Evolutionary conservation across 345 rosid genomes (phyloP).

Genomic region (Gossypium turneri): DNA sequence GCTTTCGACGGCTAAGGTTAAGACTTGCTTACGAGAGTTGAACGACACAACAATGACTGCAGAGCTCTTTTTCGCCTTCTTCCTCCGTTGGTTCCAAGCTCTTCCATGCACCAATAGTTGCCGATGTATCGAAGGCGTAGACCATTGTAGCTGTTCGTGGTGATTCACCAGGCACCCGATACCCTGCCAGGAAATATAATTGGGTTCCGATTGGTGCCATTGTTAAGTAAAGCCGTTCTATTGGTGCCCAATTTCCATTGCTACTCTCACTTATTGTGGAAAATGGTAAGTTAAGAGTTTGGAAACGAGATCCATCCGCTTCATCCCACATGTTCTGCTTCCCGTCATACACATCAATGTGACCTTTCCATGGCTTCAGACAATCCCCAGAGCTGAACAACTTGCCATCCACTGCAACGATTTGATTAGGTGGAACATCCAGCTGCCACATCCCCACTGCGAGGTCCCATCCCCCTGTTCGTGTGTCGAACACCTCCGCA

Average conservation of each 20-base stretch:
- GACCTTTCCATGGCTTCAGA: slow-evolving; percentile 57
- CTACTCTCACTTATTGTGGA: background rate
- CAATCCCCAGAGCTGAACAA: slow-evolving; percentile 60
- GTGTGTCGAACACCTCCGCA: slow-evolving; percentile 42
- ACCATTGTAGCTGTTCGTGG: slow-evolving; percentile 31
- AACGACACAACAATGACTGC: slow-evolving; percentile 12
- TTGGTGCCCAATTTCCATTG: slow-evolving; percentile 19
- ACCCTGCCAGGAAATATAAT: slow-evolving; percentile 45
- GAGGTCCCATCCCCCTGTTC: slow-evolving; percentile 36
- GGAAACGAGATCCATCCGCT: slow-evolving; percentile 40
- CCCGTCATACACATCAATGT: slow-evolving; percentile 44
- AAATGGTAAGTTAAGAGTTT: slow-evolving; percentile 3
- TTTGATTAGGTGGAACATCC: slow-evolving; percentile 58
- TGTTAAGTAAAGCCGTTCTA: slow-evolving; percentile 34
- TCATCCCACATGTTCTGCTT: slow-evolving; percentile 47
- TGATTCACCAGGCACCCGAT: slow-evolving; percentile 13
- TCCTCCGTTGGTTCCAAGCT: slow-evolving; percentile 25
- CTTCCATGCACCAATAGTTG: slow-evolving; percentile 34
- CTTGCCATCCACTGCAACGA: slow-evolving; percentile 33
- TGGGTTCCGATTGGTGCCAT: slow-evolving; percentile 46
- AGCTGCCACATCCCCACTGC: slow-evolving; percentile 56
- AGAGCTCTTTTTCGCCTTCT: slow-evolving; percentile 8
- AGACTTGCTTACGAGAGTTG: background rate
- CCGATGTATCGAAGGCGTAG: slow-evolving; percentile 37
- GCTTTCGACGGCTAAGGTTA: background rate